A percentile compares a stretch with the other conserved stretches of the same genome.
phyloP scores from a whole-genome alignment of 78 protist species.

The Creolimax fragrantissima region DNA sequence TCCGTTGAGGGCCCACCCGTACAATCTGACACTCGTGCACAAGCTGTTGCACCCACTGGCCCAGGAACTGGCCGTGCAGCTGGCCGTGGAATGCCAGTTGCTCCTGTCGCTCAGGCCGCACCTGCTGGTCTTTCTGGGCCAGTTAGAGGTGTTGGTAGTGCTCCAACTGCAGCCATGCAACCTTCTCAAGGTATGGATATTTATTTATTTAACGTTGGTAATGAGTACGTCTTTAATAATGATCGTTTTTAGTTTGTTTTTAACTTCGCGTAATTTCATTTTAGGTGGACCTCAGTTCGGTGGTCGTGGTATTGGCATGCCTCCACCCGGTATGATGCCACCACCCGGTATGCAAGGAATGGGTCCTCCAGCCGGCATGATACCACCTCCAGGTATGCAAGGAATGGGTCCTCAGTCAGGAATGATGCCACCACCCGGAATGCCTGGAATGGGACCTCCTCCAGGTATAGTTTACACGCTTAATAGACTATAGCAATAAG shows the following conservation, averaged over 20 bases:
- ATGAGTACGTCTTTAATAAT: neutral
- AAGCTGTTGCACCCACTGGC: slow-evolving; percentile 27
- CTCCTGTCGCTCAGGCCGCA: neutral
- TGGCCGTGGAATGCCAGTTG: slow-evolving; percentile 61
- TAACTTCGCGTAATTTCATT: neutral
- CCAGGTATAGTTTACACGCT: no score
- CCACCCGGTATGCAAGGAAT: neutral
- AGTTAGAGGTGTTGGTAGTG: slow-evolving; percentile 69
- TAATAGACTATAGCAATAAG: no score
- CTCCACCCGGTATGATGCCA: neutral
- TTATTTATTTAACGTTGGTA: neutral
- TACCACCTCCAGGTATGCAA: slow-evolving; percentile 13
- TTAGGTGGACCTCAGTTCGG: neutral
- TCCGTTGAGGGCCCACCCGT: slow-evolving; percentile 81
- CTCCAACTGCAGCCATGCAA: slow-evolving; percentile 57
- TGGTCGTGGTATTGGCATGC: neutral
- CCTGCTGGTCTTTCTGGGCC: slow-evolving; percentile 73
- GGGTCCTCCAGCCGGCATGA: neutral
- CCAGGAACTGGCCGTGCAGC: slow-evolving; percentile 69
- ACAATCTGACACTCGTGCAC: neutral
- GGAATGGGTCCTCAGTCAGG: neutral
- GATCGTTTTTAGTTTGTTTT: neutral
- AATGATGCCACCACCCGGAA: slow-evolving; percentile 12
- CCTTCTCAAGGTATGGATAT: slow-evolving; percentile 7
- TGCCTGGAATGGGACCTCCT: slow-evolving; percentile 30